Conservation (phyloP, 140 eudicot genomes). For the Flaveria floridana region DNA sequence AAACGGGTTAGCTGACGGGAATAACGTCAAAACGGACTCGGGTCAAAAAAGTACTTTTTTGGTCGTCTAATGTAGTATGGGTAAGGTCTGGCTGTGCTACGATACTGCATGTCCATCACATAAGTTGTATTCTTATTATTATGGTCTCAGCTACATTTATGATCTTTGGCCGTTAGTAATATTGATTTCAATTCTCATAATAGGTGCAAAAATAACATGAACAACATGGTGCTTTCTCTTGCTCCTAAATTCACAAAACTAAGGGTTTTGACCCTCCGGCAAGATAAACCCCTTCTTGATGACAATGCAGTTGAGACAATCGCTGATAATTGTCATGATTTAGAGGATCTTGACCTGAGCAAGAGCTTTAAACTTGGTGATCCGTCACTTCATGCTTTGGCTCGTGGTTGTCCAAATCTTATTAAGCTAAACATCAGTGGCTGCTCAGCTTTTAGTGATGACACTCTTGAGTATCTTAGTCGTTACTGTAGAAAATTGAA, state of each 20-base stretch:
- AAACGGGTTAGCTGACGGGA: not conserved
- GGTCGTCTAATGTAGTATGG: not conserved
- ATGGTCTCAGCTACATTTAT: not conserved
- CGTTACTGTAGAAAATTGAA: conserved; percentile 65
- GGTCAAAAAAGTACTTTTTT: not conserved
- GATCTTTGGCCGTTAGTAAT: not conserved
- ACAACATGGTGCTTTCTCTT: conserved; percentile 71
- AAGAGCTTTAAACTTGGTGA: conserved; percentile 81
- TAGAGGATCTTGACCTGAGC: conserved; percentile 87
- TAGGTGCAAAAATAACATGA: conserved; percentile 95
- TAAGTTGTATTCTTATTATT: not conserved
- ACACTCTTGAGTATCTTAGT: conserved; percentile 64
- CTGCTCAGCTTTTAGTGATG: conserved; percentile 74
- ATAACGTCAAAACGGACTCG: not conserved
- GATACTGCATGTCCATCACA: not conserved
- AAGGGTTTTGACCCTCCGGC: conserved; percentile 66
- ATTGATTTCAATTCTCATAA: not conserved
- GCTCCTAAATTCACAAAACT: conserved; percentile 77
- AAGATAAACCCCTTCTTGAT: conserved; percentile 81
- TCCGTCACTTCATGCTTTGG: conserved; percentile 74
- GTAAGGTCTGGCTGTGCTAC: not conserved
- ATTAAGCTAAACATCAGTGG: conserved; percentile 88
- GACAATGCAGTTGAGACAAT: conserved; percentile 74
- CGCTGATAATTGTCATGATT: conserved; percentile 66
- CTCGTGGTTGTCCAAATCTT: conserved; percentile 84